phyloP scores from a whole-genome alignment of 495 filamentous ascomycete genomes.

The Beverwykella pulmonaria region DNA sequence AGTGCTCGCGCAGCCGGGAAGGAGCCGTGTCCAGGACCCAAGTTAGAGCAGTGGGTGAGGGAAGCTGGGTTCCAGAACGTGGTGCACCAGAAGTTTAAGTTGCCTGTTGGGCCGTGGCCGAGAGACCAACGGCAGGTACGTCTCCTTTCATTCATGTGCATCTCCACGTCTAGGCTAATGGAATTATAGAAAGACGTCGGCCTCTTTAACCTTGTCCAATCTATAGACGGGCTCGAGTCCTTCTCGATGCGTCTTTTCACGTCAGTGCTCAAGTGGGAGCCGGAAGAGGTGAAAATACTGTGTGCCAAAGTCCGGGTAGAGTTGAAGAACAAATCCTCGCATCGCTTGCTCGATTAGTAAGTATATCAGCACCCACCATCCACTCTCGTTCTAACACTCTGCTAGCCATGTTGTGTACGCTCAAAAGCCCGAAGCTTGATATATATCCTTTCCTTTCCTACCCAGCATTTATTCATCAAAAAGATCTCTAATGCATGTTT shows the following conservation, averaged over 20 bases:
- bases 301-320: constrained; percentile 29
- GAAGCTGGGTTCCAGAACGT: constrained; percentile 41
- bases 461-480: background rate
- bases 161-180: background rate
- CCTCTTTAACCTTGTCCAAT: constrained; percentile 30
- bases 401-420: constrained; percentile 26
- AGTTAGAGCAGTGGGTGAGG: constrained; percentile 32
- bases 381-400: background rate
- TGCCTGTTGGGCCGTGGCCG: constrained; percentile 34
- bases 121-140: constrained; percentile 29
- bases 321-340: constrained; percentile 29
- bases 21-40: constrained; percentile 26
- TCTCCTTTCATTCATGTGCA: background rate
- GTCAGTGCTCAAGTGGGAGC: constrained; percentile 17
- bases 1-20: constrained; percentile 7
- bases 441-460: background rate
- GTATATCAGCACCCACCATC: background rate
- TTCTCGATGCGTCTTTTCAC: constrained; percentile 36
- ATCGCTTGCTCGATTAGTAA: constrained; percentile 28
- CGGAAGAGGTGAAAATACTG: constrained; percentile 29
- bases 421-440: constrained; percentile 16
- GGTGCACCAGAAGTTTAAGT: constrained; percentile 14
- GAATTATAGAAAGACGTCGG: constrained; percentile 29
- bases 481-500: background rate
- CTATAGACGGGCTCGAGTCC: constrained; percentile 22